Evolutionary conservation across 169 alveolate genomes (phyloP).

Genomic region (Eimeria acervulina): DNA sequence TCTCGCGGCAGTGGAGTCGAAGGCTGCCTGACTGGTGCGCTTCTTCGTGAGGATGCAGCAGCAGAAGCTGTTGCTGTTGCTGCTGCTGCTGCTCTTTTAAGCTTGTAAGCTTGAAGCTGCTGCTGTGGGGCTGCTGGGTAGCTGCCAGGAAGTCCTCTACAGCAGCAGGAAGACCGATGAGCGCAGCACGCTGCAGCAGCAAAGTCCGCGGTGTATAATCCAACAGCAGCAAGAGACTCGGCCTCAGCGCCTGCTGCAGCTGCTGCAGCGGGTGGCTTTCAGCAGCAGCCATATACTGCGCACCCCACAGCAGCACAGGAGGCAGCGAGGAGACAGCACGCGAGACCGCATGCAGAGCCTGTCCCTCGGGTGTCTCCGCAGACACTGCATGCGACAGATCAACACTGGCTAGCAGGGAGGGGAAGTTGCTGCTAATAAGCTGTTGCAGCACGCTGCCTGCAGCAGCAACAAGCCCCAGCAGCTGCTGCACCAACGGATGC

Average conservation of each 20-base stretch:
- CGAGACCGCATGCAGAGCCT: background rate
- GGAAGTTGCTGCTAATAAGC: constrained; percentile 18
- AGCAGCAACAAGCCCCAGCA: constrained; percentile 8
- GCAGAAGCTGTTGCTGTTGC: background rate
- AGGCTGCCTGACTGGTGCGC: background rate
- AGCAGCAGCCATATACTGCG: constrained; percentile 54
- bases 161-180: constrained; percentile 60
- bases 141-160: constrained; percentile 79
- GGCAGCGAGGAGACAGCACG: constrained; percentile 42
- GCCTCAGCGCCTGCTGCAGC: constrained; percentile 66
- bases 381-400: background rate
- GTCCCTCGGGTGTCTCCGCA: background rate
- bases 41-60: background rate
- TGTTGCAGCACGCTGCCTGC: constrained; percentile 8
- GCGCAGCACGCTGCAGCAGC: background rate
- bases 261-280: constrained; percentile 42
- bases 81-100: background rate
- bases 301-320: constrained; percentile 70
- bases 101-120: too few species aligned
- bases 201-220: constrained; percentile 39
- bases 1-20: background rate
- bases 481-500: constrained; percentile 57
- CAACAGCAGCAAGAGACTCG: constrained; percentile 51
- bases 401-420: constrained; percentile 12
- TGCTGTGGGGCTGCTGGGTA: constrained; percentile 31